These are phyloP conservation scores for Aureobasidium uvarum DNA, from an alignment of 2,329 filamentous ascomycete species.

Conservation along the genomic window DNA sequence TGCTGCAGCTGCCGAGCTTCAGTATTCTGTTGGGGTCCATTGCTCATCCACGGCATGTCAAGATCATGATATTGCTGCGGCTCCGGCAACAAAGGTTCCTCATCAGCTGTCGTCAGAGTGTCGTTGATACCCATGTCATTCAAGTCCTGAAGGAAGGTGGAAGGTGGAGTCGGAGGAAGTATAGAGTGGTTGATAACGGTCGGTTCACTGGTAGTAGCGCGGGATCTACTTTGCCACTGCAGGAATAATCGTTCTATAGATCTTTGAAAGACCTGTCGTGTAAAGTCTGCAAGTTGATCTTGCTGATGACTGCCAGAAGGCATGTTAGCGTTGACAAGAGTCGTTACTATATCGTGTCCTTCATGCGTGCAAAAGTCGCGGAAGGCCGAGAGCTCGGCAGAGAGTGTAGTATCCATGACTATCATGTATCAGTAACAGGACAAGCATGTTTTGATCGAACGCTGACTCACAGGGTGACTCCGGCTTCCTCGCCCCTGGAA, in stretches of 20 bases:
- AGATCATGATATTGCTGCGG: not conserved
- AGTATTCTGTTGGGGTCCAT: not conserved
- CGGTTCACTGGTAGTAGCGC: not conserved
- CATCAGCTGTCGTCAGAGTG: not conserved
- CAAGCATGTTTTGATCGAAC: too few species aligned
- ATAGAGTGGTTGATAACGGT: not conserved
- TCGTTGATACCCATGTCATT: conserved; percentile 10
- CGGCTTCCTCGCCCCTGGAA: conserved; percentile 2
- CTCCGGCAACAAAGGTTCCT: not conserved
- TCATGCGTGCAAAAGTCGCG: conserved; percentile 3
- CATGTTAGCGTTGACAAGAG: not conserved
- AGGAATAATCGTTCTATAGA: conserved; percentile 2
- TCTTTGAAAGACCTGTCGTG: conserved; percentile 2
- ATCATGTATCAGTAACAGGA: not conserved
- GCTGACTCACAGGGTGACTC: conserved; percentile 13
- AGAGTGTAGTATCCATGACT: conserved; percentile 18
- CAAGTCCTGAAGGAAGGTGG: not conserved
- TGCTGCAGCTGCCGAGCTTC: not conserved
- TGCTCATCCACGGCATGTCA: not conserved
- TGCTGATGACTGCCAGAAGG: not conserved
- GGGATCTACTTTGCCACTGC: conserved; percentile 3
- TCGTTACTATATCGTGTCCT: not conserved
- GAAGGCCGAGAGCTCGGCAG: conserved; percentile 14
- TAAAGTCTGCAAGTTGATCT: conserved; percentile 9
- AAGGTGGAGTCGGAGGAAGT: conserved; percentile 13